A percentile compares a stretch with the other conserved stretches of the same genome.
Evolutionary conservation across 257 asterid genomes (phyloP).

Genomic region (Solanum habrochaites): DNA sequence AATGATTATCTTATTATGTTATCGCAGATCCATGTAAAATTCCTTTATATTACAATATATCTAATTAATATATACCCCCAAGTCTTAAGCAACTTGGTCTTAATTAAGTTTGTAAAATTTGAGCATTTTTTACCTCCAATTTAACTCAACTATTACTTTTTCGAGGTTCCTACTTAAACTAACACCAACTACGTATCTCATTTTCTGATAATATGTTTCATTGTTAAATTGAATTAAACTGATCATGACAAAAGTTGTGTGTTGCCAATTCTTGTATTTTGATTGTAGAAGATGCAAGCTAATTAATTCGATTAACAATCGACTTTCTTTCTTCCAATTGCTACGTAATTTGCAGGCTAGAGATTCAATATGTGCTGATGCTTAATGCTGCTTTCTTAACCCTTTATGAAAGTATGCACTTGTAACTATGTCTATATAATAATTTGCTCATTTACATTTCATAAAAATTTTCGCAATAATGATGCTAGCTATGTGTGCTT

Average conservation of each 20-base stretch:
- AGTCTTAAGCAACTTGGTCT: background rate
- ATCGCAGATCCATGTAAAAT: background rate
- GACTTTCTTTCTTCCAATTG: too few species aligned
- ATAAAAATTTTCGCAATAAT: too few species aligned
- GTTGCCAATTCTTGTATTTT: background rate
- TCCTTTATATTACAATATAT: background rate
- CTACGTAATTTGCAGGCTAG: too few species aligned
- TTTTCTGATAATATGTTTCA: background rate
- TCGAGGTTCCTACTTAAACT: background rate
- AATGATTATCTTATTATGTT: background rate
- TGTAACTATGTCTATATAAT: too few species aligned
- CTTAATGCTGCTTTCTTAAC: too few species aligned
- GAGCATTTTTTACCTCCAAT: background rate
- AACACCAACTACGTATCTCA: background rate
- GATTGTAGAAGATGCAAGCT: background rate
- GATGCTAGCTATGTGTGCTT: too few species aligned
- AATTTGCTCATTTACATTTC: too few species aligned
- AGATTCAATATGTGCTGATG: too few species aligned
- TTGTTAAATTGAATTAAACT: background rate
- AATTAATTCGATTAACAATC: background rate
- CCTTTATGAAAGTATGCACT: too few species aligned
- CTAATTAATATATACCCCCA: background rate
- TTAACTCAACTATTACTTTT: too few species aligned
- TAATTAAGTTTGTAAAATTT: background rate
- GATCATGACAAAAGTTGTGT: background rate